Base-by-base conservation (phyloP, 495 filamentous ascomycete species). In the Podospora didyma region DNA sequence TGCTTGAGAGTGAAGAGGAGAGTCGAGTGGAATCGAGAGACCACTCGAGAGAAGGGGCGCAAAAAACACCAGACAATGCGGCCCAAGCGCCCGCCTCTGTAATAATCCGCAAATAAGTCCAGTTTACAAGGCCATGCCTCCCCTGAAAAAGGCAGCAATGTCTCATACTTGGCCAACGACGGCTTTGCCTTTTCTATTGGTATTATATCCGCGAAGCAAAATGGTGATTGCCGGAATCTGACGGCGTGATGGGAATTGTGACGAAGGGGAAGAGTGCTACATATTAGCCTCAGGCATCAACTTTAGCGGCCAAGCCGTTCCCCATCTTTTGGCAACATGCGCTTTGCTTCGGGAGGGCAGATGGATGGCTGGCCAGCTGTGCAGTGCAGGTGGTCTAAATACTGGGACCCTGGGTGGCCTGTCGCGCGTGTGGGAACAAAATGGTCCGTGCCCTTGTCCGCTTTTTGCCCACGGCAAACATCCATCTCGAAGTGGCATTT, bases 391-490 rank as follows among this genome's bases (percentile, higher is more conserved):
- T n/a, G n/a, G n/a, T n/a, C n/a, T n/a, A n/a, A n/a, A n/a, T n/a
- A n/a, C n/a, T n/a, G n/a, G n/a, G n/a, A n/a, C n/a, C n/a, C n/a
- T n/a, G n/a, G n/a, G 19, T 17, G 12, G 42, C 42, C 16, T 46
- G 3, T 7, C 10, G 19, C 16, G 11, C 7, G 42, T 2, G 42
- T 16, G 2, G 10, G 19, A 7, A 46, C 22, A 11, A 11, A 17
- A 31, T 53, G 49, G 55, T 41, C 62, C 57, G 64, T 65, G 66
- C 64, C 50, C 46, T 5, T 34, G 12, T 45, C 22, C 0, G 17
- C 17, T 28, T 53, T 31, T 56, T 62, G 61, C 57, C 61, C 54
- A 31, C 55, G 57, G 65, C 60, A 59, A 55, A 9, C 26, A 31
- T 31, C 26, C 35, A 37, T 48, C 46, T 41, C 41, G 20, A 53